Evolutionary conservation across 1,284 basidiomycete genomes (phyloP).

Genomic region (Sporisorium reilianum): DNA sequence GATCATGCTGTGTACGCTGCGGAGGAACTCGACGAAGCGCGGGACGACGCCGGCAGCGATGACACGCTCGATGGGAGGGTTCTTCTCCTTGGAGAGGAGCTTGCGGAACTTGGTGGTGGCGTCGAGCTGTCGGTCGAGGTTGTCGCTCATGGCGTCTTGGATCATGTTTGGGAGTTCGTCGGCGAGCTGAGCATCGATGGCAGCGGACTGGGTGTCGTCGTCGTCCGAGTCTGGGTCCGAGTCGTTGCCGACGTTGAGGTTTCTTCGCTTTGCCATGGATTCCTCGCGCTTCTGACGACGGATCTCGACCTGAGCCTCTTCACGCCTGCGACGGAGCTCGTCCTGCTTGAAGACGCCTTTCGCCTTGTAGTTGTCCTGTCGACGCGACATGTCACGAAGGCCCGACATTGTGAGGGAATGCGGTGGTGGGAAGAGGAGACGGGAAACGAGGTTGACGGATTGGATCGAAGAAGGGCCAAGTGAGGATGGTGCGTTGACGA

Average conservation of each 20-base stretch:
- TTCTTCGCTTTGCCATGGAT: conserved; percentile 68
- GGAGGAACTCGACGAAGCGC: conserved; percentile 95
- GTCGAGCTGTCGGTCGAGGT: conserved; percentile 90
- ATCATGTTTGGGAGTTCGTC: conserved; percentile 85
- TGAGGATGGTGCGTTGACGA: neutral
- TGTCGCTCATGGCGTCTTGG: conserved; percentile 89
- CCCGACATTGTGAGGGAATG: conserved; percentile 51
- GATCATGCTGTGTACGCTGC: conserved; percentile 89
- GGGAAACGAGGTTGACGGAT: neutral
- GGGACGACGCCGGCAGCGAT: conserved; percentile 98
- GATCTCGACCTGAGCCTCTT: conserved; percentile 69
- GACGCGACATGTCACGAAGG: conserved; percentile 62
- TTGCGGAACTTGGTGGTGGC: conserved; percentile 97
- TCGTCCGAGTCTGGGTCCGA: conserved; percentile 66
- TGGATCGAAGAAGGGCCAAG: neutral
- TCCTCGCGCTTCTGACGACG: conserved; percentile 68
- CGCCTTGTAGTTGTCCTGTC: conserved; percentile 67
- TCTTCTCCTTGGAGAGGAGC: conserved; percentile 96
- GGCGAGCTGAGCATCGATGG: conserved; percentile 75
- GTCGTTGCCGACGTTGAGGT: conserved; percentile 61
- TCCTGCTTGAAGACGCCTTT: conserved; percentile 68
- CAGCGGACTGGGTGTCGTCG: conserved; percentile 56
- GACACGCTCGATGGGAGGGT: conserved; percentile 98
- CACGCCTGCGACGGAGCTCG: conserved; percentile 67
- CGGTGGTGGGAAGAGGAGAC: neutral